Conservation (phyloP, 192 early-diverging fungal species). For the Haplosporangium gracile region DNA sequence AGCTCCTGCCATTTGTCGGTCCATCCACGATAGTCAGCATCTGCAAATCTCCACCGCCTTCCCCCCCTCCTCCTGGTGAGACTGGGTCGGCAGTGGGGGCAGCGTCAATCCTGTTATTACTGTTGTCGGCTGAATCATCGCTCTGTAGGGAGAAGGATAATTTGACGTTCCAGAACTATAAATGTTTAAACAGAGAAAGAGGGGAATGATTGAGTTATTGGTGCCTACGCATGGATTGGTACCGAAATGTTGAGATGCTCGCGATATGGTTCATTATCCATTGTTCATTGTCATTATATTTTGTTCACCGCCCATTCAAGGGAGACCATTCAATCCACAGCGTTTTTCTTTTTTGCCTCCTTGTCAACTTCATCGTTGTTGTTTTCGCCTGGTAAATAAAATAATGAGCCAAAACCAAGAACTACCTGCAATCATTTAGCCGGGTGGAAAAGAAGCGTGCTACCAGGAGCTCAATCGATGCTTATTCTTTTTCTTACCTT, state of each 20-base stretch:
- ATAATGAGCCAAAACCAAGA: background rate
- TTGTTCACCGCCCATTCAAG: background rate
- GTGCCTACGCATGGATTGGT: conserved; percentile 3
- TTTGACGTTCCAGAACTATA: conserved; percentile 76
- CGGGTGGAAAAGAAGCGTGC: background rate
- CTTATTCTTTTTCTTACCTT: conserved; percentile 72
- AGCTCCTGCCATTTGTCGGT: background rate
- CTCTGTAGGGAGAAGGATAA: conserved; percentile 47
- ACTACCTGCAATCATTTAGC: conserved; percentile 4
- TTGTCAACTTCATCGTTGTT: background rate
- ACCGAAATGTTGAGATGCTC: background rate
- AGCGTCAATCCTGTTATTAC: background rate
- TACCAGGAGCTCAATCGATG: background rate
- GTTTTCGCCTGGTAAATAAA: conserved; percentile 15
- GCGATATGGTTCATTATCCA: conserved; percentile 9
- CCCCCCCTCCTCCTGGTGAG: background rate
- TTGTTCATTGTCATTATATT: background rate
- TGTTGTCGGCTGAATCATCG: conserved; percentile 19
- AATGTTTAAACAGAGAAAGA: background rate
- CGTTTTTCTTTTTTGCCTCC: background rate
- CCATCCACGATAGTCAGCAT: background rate
- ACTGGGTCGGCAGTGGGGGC: background rate
- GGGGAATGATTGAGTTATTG: conserved; percentile 1
- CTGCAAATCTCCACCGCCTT: conserved; percentile 4
- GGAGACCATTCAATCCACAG: background rate